Evolutionary conservation across 306 rosid genomes (phyloP).

Genomic region (Acacia acuminata): DNA sequence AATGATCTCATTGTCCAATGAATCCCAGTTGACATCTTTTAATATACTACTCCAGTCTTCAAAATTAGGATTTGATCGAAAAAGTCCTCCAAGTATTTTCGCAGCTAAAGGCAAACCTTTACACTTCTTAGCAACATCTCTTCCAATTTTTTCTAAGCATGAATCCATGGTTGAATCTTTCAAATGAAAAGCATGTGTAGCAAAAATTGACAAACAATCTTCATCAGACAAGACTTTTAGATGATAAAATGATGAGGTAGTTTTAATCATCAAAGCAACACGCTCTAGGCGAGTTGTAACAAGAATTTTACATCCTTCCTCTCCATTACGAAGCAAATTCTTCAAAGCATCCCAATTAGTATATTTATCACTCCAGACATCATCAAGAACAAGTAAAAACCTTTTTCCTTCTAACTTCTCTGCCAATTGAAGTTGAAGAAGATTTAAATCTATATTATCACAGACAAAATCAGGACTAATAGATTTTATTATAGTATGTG

Average conservation of each 20-base stretch:
- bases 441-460: not conserved
- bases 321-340: not conserved
- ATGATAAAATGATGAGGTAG: not conserved
- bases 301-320: slow-evolving; percentile 22
- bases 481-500: too few relatives aligned
- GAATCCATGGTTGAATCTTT: not conserved
- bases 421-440: slow-evolving; percentile 1
- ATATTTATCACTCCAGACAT: slow-evolving; percentile 19
- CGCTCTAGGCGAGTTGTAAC: slow-evolving; percentile 6
- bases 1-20: too few relatives aligned
- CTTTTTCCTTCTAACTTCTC: not conserved
- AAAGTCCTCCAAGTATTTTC: too few relatives aligned
- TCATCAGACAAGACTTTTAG: not conserved
- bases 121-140: too few relatives aligned
- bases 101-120: too few relatives aligned
- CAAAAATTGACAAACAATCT: slow-evolving; percentile 13
- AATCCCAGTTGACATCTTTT: too few relatives aligned
- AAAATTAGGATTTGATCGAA: too few relatives aligned
- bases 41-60: too few relatives aligned
- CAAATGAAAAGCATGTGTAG: not conserved
- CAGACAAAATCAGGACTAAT: too few relatives aligned
- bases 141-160: not conserved
- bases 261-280: not conserved
- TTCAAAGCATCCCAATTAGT: not conserved
- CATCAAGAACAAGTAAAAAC: slow-evolving; percentile 26